Evolutionary conservation across 306 rosid genomes (phyloP).

Genomic region (Astragalus membranaceus): DNA sequence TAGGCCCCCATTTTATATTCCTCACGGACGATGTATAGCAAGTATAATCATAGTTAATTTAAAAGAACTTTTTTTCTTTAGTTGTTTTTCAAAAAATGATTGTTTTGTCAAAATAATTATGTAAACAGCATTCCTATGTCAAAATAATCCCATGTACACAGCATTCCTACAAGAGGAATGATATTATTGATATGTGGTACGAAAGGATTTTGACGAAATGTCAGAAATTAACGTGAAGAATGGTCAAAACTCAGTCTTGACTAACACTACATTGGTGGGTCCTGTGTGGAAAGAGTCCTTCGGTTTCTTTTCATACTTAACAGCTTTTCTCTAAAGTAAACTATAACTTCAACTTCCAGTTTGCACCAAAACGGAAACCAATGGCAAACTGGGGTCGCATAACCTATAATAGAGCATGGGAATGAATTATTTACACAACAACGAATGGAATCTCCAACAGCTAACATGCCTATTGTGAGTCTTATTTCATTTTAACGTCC

Average conservation of each 20-base stretch:
- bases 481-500: slow-evolving; percentile 37
- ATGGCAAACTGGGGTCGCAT: background rate
- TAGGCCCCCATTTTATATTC: background rate
- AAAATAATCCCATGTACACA: background rate
- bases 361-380: background rate
- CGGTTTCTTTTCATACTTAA: too few relatives aligned
- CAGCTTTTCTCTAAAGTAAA: background rate
- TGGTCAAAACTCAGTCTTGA: too few relatives aligned
- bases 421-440: slow-evolving; percentile 42
- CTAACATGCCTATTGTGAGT: slow-evolving; percentile 9
- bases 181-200: too few relatives aligned
- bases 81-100: background rate
- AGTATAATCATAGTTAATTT: background rate
- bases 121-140: background rate
- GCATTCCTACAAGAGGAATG: background rate
- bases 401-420: background rate
- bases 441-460: slow-evolving; percentile 23
- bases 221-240: too few relatives aligned
- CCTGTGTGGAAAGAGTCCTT: too few relatives aligned
- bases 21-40: too few relatives aligned
- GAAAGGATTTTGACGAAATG: too few relatives aligned
- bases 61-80: background rate
- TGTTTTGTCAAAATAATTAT: background rate
- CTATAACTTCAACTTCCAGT: background rate
- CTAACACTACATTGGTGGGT: too few relatives aligned